These are phyloP conservation scores for Phyllosticta citrichinensis DNA, from an alignment of 2,329 filamentous ascomycete genomes.

Conservation along the genomic window DNA sequence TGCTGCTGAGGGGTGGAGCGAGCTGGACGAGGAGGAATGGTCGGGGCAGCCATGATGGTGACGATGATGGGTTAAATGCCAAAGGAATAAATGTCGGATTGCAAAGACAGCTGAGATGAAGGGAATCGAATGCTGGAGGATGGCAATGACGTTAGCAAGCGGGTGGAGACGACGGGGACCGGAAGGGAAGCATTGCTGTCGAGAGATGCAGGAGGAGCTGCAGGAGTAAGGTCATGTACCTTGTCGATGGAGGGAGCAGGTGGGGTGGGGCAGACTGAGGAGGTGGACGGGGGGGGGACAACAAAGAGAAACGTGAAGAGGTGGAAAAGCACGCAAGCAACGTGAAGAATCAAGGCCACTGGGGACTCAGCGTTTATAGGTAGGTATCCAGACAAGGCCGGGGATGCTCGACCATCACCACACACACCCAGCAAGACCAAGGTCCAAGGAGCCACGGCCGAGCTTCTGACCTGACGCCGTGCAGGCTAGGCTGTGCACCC, in stretches of 20 bases:
- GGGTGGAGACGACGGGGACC: not conserved
- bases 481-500: not conserved
- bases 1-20: conserved; percentile 38
- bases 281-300: no score
- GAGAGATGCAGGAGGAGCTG: not conserved
- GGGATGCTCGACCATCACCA: not conserved
- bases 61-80: conserved; percentile 20
- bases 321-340: not conserved
- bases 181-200: not conserved
- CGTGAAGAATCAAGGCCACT: not conserved
- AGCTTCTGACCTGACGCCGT: not conserved
- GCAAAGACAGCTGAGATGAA: not conserved
- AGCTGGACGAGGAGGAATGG: conserved; percentile 53
- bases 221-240: not conserved
- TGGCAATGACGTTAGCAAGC: not conserved
- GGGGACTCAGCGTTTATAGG: not conserved
- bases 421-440: no score
- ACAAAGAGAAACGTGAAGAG: not conserved
- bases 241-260: not conserved
- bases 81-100: not conserved
- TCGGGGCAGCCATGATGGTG: conserved; percentile 39
- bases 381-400: not conserved
- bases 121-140: not conserved
- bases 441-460: not conserved
- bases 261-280: not conserved